A percentile compares a stretch with the other conserved stretches of the same genome.
Conservation (phyloP, 2,329 filamentous ascomycete genomes). For the Neurospora crassa region DNA sequence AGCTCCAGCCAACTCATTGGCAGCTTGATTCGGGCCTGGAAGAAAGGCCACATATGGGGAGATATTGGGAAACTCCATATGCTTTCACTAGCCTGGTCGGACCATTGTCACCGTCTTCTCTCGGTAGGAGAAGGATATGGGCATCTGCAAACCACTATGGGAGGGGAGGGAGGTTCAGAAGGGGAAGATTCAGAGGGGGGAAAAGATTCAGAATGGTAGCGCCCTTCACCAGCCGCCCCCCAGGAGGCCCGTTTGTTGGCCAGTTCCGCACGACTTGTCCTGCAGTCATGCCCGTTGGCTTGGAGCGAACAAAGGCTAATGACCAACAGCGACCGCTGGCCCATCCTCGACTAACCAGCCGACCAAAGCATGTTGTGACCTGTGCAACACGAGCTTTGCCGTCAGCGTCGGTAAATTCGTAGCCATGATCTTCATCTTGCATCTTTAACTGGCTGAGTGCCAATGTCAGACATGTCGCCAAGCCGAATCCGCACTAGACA, state of each 20-base stretch:
- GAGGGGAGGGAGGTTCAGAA: no score
- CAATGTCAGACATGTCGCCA: background rate
- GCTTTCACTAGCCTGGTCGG: no score
- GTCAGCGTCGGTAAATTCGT: background rate
- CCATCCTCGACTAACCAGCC: background rate
- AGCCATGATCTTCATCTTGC: background rate
- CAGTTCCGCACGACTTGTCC: background rate
- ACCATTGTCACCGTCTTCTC: no score
- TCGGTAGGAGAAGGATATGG: no score
- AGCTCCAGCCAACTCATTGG: background rate
- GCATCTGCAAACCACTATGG: no score
- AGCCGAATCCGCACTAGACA: background rate
- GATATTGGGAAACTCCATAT: no score
- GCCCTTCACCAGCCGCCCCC: no score
- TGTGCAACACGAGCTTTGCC: background rate
- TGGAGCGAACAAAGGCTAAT: background rate
- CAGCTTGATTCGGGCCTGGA: background rate
- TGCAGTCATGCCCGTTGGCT: background rate
- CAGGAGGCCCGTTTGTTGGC: background rate
- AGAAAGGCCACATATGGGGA: background rate
- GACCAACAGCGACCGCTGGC: background rate
- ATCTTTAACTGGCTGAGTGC: background rate
- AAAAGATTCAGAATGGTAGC: no score
- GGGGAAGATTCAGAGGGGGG: no score
- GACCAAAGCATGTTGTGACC: background rate